Conservation (phyloP, 257 asterid genomes). For the Nicotiana knightiana region DNA sequence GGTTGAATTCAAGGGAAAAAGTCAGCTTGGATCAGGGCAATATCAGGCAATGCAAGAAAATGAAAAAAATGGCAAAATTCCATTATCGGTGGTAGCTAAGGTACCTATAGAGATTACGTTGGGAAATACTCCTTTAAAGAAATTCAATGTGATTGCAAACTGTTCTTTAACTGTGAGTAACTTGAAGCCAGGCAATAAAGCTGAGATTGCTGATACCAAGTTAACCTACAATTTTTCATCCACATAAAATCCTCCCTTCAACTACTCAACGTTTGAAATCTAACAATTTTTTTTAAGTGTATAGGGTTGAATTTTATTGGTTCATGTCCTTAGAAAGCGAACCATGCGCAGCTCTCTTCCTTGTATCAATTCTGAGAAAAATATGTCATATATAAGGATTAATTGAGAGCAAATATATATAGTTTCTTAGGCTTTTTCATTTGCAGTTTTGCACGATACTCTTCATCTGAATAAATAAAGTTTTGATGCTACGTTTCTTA, state of each 20-base stretch:
- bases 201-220: slow-evolving; percentile 24
- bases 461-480: neutral
- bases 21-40: slow-evolving; percentile 27
- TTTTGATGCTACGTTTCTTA: neutral
- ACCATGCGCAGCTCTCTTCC: neutral
- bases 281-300: neutral
- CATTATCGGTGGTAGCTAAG: slow-evolving; percentile 33
- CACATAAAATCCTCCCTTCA: neutral
- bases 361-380: neutral
- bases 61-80: slow-evolving; percentile 24
- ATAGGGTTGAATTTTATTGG: neutral
- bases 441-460: neutral
- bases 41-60: slow-evolving; percentile 24
- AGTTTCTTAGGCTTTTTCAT: neutral
- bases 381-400: neutral
- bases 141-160: slow-evolving; percentile 21
- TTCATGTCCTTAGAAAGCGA: neutral
- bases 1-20: slow-evolving; percentile 34
- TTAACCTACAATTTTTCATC: neutral
- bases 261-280: neutral
- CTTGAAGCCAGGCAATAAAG: slow-evolving; percentile 24
- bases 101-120: slow-evolving; percentile 32
- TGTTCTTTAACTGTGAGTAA: slow-evolving; percentile 32
- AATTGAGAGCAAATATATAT: neutral
- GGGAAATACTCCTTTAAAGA: neutral